Conservation (phyloP, 306 rosid genomes). For the Glycine latifolia region DNA sequence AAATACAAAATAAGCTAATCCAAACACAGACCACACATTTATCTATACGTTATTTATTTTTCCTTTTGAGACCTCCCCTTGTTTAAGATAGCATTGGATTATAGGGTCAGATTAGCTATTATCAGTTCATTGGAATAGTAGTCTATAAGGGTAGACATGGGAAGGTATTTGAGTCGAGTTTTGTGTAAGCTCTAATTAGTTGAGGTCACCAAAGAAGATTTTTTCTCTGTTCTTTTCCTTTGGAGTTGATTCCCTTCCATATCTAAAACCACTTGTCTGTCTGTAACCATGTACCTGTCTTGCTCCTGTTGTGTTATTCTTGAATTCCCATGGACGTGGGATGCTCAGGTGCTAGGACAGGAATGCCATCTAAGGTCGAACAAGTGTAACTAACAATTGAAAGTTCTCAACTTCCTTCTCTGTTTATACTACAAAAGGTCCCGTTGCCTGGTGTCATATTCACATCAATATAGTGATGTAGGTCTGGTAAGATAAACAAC, state of each 20-base stretch:
- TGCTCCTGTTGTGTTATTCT: background rate
- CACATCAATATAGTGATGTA: background rate
- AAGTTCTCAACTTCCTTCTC: background rate
- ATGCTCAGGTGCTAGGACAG: background rate
- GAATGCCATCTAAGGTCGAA: background rate
- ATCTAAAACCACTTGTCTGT: background rate
- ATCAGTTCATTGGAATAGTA: background rate
- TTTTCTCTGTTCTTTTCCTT: background rate
- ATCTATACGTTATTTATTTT: background rate
- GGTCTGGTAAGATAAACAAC: background rate
- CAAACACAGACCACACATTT: background rate
- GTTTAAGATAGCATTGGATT: background rate
- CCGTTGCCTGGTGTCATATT: background rate
- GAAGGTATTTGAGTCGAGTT: background rate
- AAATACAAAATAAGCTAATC: background rate
- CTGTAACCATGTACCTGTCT: background rate
- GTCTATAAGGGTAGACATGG: no score
- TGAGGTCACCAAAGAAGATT: background rate
- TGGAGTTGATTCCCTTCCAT: background rate
- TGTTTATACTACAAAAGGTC: background rate
- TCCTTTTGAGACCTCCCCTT: background rate
- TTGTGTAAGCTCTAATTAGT: background rate
- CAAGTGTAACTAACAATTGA: background rate
- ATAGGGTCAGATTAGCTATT: conserved; percentile 1
- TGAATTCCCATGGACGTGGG: background rate